Base-by-base conservation (phyloP, 768 basidiomycete species). In the Naganishia randhawae region DNA sequence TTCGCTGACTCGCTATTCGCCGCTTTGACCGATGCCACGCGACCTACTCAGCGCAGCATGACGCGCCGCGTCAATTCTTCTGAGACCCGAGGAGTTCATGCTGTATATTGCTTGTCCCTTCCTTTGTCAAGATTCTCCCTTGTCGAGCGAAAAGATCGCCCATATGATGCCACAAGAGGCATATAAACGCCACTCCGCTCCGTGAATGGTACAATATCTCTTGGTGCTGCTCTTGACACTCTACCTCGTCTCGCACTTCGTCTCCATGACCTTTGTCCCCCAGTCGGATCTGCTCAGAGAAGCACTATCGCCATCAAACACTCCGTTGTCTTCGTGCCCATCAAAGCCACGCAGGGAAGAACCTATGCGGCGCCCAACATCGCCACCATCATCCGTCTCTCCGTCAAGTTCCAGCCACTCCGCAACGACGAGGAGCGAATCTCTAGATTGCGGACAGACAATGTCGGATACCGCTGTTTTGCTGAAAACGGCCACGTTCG, bases 401-500 rank as follows among this genome's bases (percentile, higher is more conserved):
- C 19, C 45, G 16, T 13, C 45, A n/a, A 48, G 45, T 22, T 32
- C 54, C 37, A 35, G 32, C 37, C 33, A 55, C 19, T 55, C 54
- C 1, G 35, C 54, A n/a, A 35, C 54, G 33, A 35, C 33, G 5
- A n/a, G n/a, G n/a, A 65, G 50, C 22, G 48, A 65, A 3, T 32
- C 33, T n/a, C n/a, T n/a, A 7, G 48, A 52, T 4, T 17, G 19
- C 22, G 32, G 35, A 8, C 50, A 39, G 2, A n/a, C n/a, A 16
- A 45, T 69, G 41, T 22, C 14, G n/a, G 74, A 78, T 33, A 37
- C 74, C 37, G 73, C 71, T 32, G 53, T 71, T 3, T 64, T 79
- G 37, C 51, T 79, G 69, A 68, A 71, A 41, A 79, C 78, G 0
- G 66, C 75, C 0, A 73, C 76, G 68, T 79, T 79, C 63, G 76